Base-by-base conservation (phyloP, 257 asterid genomes). In the Solanum ahanhuiri region DNA sequence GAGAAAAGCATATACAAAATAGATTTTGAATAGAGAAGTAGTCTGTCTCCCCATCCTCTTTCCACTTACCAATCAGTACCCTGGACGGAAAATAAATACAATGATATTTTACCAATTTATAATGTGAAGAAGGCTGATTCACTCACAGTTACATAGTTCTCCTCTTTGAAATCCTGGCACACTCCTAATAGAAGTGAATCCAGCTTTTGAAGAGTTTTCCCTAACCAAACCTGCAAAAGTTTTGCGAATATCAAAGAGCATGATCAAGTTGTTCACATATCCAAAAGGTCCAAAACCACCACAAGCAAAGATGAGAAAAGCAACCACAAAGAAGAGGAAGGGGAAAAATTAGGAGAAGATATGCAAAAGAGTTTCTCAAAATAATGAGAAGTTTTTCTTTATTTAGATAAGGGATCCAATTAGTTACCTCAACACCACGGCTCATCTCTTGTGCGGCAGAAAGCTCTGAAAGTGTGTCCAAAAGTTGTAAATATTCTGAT, bases 181-280 rank as follows among this genome's bases (percentile, higher is more conserved):
- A 97, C 98, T 87, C 93, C 96, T 89, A 95, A 86, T 58, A 95
- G 92, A 90, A 94, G 95, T 63, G 96, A 95, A 91, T 97, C 99
- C 92, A 97, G 89, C 94, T 93, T 95, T 89, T 94, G 98, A 86
- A 97, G 98, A 90, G 99, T 94, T 91, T 92, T 94, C 87, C 98
- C 98, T 90, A 97, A 88, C 98, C 98, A 95, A 89, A 92, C 98
- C 99, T 97, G 96, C 90, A 93, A 86, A 28, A 25, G 15, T 64
- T 60, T 76, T n/a, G 35, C 54, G 75, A 77, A 70, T 23, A 73
- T 69, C 54, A 48, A 43, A 28, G 84, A 79, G 41, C 84, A 28
- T 17, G 41, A 79, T 45, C 41, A 79, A 28, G 41, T 45, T 45
- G 66, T 79, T 28, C 18, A 28, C 84, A 28, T 79, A 79, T 34